Conservation (phyloP, 1,284 basidiomycete species). For the Pascua guehoae region DNA sequence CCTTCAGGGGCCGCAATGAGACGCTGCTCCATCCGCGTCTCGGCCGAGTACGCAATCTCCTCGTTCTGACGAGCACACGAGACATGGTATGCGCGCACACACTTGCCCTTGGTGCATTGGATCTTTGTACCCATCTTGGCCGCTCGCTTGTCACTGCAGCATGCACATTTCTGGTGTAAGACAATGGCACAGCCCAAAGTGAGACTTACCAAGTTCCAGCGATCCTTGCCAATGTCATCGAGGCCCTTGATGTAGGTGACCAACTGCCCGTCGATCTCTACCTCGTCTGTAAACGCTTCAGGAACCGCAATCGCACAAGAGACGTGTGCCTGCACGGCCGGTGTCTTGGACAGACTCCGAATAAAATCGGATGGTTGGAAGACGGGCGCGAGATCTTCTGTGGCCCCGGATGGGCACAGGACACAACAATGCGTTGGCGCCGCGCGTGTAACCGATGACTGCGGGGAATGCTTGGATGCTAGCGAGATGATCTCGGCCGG, state of each 20-base stretch:
- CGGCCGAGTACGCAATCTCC: constrained; percentile 23
- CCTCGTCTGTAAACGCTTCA: constrained; percentile 77
- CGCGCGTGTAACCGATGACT: constrained; percentile 1
- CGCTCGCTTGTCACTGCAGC: constrained; percentile 64
- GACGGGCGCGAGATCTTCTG: constrained; percentile 62
- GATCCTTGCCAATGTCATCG: constrained; percentile 76
- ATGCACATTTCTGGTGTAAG: constrained; percentile 70
- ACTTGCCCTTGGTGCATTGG: constrained; percentile 87
- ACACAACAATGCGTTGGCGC: constrained; percentile 59
- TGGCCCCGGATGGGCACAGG: constrained; percentile 65
- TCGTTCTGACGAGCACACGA: constrained; percentile 64
- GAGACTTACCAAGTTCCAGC: constrained; percentile 77
- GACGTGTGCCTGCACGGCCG: constrained; percentile 53
- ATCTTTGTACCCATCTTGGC: constrained; percentile 83
- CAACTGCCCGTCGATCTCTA: constrained; percentile 42
- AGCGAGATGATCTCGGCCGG: constrained; percentile 18
- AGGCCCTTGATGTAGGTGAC: constrained; percentile 63
- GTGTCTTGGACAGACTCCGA: constrained; percentile 6
- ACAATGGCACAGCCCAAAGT: background rate
- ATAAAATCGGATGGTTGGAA: constrained; percentile 22
- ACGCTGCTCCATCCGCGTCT: constrained; percentile 2
- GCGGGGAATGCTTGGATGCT: background rate
- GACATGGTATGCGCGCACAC: constrained; percentile 88
- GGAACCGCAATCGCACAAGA: constrained; percentile 73
- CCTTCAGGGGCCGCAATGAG: background rate